Evolutionary conservation across 257 asterid genomes (phyloP), one percentile per base, ranked within the genome.

Genomic region (Capsicum rhomboideum): DNA sequence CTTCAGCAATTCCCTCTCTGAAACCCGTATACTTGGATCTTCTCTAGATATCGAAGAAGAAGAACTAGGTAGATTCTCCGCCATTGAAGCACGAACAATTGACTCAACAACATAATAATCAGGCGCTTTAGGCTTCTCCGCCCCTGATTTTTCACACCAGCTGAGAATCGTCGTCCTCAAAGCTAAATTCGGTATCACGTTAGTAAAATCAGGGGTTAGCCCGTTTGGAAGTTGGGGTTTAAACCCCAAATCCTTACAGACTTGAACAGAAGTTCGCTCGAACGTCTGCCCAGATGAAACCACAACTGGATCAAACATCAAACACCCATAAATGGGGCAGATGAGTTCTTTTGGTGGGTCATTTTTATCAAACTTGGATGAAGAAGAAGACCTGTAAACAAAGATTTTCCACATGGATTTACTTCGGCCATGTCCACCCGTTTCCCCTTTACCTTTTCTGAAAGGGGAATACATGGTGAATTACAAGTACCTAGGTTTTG

Each of bases 241-340:
- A 84, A 92, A 92, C 40, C 88, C 87, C 40, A 93, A 89, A 68
- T 90, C 92, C 53, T 85, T 74, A 84, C 97, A 96, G 42, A 93
- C 91, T 78, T 88, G 89, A 0, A 93, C 92, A 1, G 92, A 88
- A 0, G 85, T 28, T 21, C 97, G 93, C 83, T 96, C 99, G 79
- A 96, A 92, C 2, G 97, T 96, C 49, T 96, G 97, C 58, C 99
- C 99, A 69, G 98, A 91, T 53, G 96, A 84, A 56, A 96, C 97
- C 5, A 96, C 94, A 40, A 91, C 91, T 16, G 99, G 99, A 69
- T 96, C 98, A 83, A 66, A 91, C 97, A 96, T 94, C 69, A 96
- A 78, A 40, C 90, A 82, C 52, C 93, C 94, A 66, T 90, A 83
- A 71, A 96, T 88, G 11, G 99, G 98, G 86, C 99, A 96, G 31